Percentiles rank a stretch among this genome's conserved stretches.
These are phyloP conservation scores for Aureobasidium lini DNA, from an alignment of 2,329 filamentous ascomycete genomes.

Conservation along the genomic window DNA sequence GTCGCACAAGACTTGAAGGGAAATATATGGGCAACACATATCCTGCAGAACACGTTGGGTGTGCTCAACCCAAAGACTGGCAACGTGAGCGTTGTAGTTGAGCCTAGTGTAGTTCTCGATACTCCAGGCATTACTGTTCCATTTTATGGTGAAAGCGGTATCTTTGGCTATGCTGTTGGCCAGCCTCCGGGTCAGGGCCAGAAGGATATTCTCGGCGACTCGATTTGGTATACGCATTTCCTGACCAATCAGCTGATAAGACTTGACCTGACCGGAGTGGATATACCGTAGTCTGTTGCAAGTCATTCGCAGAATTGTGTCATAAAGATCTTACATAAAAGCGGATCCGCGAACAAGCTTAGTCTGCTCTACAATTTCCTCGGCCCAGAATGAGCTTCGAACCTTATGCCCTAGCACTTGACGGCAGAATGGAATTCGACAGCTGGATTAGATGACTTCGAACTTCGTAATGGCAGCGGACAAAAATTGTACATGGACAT, in stretches of 20 bases:
- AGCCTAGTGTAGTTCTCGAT: not conserved
- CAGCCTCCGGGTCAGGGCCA: slow-evolving; percentile 4
- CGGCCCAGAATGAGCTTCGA: too few relatives aligned
- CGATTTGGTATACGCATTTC: slow-evolving; percentile 2
- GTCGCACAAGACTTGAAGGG: not conserved
- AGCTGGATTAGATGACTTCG: too few relatives aligned
- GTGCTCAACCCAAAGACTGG: not conserved
- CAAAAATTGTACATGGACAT: too few relatives aligned
- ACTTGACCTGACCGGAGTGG: not conserved
- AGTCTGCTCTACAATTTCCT: too few relatives aligned
- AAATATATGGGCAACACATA: slow-evolving; percentile 1
- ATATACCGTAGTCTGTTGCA: not conserved
- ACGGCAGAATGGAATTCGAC: too few relatives aligned
- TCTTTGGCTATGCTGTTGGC: not conserved
- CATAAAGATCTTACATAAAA: too few relatives aligned
- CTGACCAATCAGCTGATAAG: slow-evolving; percentile 3
- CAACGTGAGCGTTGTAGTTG: not conserved
- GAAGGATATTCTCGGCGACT: not conserved
- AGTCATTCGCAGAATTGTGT: too few relatives aligned
- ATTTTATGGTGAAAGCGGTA: not conserved
- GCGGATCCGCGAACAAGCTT: too few relatives aligned
- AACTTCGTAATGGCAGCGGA: too few relatives aligned
- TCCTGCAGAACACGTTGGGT: not conserved
- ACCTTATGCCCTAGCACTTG: too few relatives aligned
- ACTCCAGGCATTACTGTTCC: not conserved